Percentiles rank a stretch among this genome's conserved stretches.
Conservation (phyloP, 2,329 filamentous ascomycete genomes). For the Exophiala sideris region DNA sequence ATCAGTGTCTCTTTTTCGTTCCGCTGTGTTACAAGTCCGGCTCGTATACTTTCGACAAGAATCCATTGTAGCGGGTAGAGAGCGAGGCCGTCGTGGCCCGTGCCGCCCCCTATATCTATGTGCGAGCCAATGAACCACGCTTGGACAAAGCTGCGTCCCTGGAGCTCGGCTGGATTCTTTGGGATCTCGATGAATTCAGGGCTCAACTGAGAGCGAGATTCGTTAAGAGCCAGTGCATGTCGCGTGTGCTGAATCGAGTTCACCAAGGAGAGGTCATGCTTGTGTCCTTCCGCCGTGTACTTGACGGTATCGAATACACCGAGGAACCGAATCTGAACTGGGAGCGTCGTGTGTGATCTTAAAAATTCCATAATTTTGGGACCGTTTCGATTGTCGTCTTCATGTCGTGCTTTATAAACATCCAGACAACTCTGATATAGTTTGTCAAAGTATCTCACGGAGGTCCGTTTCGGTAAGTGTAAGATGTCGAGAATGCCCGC, state of each 20-base stretch:
- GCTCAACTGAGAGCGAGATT: constrained; percentile 32
- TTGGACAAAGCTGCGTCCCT: constrained; percentile 33
- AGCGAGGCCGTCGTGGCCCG: constrained; percentile 37
- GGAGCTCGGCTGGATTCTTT: constrained; percentile 18
- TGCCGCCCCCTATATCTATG: constrained; percentile 38
- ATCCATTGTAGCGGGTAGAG: constrained; percentile 46
- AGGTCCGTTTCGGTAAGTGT: constrained; percentile 26
- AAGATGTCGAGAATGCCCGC: constrained; percentile 39
- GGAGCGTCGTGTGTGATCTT: constrained; percentile 18
- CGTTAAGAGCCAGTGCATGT: constrained; percentile 41
- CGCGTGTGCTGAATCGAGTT: constrained; percentile 36
- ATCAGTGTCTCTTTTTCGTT: not conserved
- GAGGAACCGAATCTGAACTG: constrained; percentile 38
- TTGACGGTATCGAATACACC: constrained; percentile 40
- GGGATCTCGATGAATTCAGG: constrained; percentile 29
- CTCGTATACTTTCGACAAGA: constrained; percentile 34
- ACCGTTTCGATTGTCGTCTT: constrained; percentile 25
- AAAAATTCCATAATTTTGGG: constrained; percentile 22
- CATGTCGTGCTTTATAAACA: constrained; percentile 20
- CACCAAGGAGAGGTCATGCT: constrained; percentile 34
- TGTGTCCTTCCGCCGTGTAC: constrained; percentile 27
- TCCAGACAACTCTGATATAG: constrained; percentile 32
- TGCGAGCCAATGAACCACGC: constrained; percentile 43
- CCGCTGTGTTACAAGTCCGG: constrained; percentile 33
- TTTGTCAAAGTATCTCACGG: constrained; percentile 30